Evolutionary conservation across 2,329 filamentous ascomycete genomes (phyloP).

Genomic region (Cladophialophora chaetospira): DNA sequence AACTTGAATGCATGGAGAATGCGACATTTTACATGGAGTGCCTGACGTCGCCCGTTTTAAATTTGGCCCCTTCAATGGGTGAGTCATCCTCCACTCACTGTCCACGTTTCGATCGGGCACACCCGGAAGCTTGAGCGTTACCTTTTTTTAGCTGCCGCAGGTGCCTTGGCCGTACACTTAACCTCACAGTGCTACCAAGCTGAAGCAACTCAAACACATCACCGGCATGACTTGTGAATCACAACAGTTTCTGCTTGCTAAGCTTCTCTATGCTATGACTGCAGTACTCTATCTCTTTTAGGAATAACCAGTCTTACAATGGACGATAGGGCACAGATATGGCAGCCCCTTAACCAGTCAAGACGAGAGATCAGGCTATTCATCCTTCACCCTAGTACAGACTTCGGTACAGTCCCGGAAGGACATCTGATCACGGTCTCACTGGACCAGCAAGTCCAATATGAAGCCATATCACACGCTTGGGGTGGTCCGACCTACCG

Average conservation of each 20-base stretch:
- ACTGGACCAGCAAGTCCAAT: not conserved
- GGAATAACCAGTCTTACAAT: no score
- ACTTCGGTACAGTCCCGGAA: not conserved
- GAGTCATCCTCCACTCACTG: not conserved
- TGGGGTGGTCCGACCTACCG: not conserved
- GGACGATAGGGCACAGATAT: not conserved
- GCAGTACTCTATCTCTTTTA: no score
- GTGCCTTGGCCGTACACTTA: no score
- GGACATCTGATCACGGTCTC: not conserved
- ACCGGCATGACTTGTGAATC: no score
- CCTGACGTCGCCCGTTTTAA: not conserved
- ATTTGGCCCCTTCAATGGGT: not conserved
- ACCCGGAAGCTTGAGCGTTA: no score
- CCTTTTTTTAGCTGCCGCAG: no score
- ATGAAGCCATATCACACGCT: not conserved
- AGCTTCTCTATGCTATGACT: no score
- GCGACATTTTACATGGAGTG: not conserved
- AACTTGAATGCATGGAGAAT: not conserved
- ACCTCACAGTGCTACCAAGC: no score
- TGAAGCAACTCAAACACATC: no score
- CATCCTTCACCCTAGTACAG: not conserved
- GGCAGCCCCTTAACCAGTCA: not conserved
- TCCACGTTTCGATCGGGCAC: not conserved
- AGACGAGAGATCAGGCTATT: constrained; percentile 3
- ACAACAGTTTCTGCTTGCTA: no score